phyloP scores from a whole-genome alignment of 202 grass and related monocot genomes.

The Bolboschoenoplectus hybrid region DNA sequence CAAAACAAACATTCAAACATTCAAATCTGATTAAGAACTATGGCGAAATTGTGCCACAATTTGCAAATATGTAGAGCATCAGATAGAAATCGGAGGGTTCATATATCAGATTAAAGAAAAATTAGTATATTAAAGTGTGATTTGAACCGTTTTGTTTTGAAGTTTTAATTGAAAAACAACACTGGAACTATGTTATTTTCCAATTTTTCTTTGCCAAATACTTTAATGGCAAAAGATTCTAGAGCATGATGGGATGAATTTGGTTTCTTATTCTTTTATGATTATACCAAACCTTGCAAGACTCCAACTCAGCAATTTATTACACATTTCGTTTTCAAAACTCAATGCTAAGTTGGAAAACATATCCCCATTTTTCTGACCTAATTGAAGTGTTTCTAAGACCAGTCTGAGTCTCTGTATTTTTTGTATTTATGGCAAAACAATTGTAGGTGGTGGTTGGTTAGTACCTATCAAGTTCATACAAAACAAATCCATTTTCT shows the following conservation, averaged over 20 bases:
- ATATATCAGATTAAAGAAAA: not conserved
- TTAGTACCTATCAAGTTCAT: constrained; percentile 28
- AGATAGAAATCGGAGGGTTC: not conserved
- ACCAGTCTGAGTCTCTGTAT: not conserved
- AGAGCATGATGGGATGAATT: not conserved
- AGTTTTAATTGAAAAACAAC: not conserved
- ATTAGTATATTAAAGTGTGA: not conserved
- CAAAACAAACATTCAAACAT: not conserved
- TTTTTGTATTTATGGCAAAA: constrained; percentile 6
- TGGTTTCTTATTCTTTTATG: not conserved
- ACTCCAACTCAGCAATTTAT: not conserved
- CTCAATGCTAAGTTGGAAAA: constrained; percentile 22
- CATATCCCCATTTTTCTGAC: constrained; percentile 5
- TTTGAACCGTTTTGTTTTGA: not conserved
- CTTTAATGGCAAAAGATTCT: not conserved
- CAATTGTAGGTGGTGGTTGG: constrained; percentile 31
- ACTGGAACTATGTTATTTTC: not conserved
- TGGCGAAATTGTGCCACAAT: not conserved
- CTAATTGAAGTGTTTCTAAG: not conserved
- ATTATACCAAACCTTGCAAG: not conserved
- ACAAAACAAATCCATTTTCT: constrained; percentile 6
- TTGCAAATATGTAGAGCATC: not conserved
- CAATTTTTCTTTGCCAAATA: not conserved
- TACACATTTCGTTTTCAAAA: constrained; percentile 24
- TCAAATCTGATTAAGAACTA: not conserved